These are phyloP conservation scores for Trifolium dubium DNA, from an alignment of 306 rosid species.

Conservation along the genomic window DNA sequence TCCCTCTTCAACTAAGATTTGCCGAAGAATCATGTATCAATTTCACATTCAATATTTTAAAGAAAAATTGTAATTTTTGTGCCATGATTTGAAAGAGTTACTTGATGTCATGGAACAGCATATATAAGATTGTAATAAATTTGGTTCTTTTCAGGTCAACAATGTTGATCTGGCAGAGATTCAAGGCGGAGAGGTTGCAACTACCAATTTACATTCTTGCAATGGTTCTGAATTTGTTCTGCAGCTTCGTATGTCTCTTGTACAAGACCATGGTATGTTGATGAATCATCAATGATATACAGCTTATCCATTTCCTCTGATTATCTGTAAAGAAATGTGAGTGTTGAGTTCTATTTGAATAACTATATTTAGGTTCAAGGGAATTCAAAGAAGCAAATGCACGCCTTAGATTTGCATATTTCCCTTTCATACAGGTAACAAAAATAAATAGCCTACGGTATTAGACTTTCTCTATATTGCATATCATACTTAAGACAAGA, in stretches of 20 bases:
- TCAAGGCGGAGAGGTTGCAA: conserved; percentile 71
- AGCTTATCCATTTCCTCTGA: background rate
- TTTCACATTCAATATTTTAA: background rate
- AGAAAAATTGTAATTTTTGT: background rate
- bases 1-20: background rate
- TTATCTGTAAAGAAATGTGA: conserved; percentile 10
- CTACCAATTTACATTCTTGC: conserved; percentile 67
- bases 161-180: conserved; percentile 57
- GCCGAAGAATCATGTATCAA: background rate
- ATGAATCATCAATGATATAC: background rate
- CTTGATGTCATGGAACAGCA: conserved; percentile 1
- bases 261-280: conserved; percentile 7
- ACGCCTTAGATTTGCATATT: conserved; percentile 59
- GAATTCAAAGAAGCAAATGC: conserved; percentile 57
- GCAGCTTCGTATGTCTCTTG: conserved; percentile 50
- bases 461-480: background rate
- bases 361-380: conserved; percentile 50
- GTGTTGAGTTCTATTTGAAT: conserved; percentile 19
- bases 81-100: background rate
- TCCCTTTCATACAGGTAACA: conserved; percentile 60
- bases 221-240: conserved; percentile 68
- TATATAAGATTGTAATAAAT: conserved; percentile 4
- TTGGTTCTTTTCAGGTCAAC: conserved; percentile 54
- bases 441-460: background rate
- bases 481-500: background rate